Evolutionary conservation across 768 basidiomycete genomes (phyloP).

Genomic region (Polyporus arcularius): DNA sequence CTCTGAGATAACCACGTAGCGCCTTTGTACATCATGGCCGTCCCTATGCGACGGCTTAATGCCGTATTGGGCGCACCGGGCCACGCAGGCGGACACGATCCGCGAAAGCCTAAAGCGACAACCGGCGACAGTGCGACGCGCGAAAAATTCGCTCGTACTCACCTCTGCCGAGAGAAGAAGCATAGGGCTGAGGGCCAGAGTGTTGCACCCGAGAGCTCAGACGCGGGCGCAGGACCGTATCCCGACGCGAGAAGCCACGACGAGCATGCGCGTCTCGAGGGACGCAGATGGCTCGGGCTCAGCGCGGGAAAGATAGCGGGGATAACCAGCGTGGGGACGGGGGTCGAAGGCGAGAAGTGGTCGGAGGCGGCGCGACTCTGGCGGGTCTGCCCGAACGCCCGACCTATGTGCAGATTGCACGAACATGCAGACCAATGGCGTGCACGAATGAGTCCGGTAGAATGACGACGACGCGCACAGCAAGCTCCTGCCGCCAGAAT

Average conservation of each 20-base stretch:
- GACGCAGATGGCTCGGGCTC: neutral
- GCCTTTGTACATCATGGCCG: neutral
- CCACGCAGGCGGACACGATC: slow-evolving; percentile 6
- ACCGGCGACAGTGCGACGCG: neutral
- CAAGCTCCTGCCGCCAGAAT: neutral
- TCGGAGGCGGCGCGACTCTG: slow-evolving; percentile 7
- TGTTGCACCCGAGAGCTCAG: neutral
- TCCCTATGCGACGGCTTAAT: neutral
- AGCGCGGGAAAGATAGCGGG: neutral
- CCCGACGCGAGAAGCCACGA: neutral
- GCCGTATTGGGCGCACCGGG: neutral
- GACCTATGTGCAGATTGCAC: neutral
- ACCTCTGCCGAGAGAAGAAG: neutral
- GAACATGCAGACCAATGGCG: slow-evolving; percentile 9
- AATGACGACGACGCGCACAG: neutral
- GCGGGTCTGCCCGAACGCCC: slow-evolving; percentile 7
- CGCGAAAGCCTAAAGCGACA: slow-evolving; percentile 11
- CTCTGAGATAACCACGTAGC: neutral
- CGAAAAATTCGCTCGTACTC: neutral
- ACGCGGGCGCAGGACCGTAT: neutral
- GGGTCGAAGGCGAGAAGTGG: slow-evolving; percentile 4
- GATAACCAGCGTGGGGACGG: neutral
- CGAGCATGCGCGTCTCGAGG: too few relatives aligned
- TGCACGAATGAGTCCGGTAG: neutral
- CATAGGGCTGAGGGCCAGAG: neutral